phyloP scores from a whole-genome alignment of 176 grass and related monocot genomes.

The Thalia dealbata region DNA sequence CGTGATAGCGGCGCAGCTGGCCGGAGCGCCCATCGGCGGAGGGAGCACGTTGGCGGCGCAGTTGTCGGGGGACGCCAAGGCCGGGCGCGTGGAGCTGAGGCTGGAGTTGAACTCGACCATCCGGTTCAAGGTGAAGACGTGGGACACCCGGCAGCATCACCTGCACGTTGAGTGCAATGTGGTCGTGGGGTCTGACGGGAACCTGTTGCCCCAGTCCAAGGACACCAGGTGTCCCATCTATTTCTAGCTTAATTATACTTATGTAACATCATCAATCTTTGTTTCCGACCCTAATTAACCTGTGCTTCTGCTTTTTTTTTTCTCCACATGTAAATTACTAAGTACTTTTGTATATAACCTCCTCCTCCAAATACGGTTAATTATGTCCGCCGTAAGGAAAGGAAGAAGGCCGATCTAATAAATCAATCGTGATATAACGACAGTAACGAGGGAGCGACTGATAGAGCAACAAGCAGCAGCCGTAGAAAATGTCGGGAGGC shows the following conservation, averaged over 20 bases:
- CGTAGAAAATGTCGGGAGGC: not conserved
- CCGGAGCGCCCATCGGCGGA: conserved; percentile 6
- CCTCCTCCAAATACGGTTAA: no score
- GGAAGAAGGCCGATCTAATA: no score
- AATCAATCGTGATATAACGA: no score
- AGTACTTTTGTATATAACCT: no score
- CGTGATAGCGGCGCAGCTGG: conserved; percentile 26
- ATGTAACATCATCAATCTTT: no score
- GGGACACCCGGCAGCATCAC: conserved; percentile 57
- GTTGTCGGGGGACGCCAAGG: conserved; percentile 30
- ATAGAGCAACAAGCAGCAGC: no score
- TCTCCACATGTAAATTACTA: no score
- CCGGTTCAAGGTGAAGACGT: conserved; percentile 52
- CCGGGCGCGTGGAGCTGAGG: conserved; percentile 31
- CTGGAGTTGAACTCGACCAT: conserved; percentile 49
- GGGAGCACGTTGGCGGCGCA: conserved; percentile 20
- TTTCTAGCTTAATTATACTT: no score
- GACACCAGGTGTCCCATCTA: conserved; percentile 29
- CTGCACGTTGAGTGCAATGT: conserved; percentile 50
- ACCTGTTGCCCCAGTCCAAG: conserved; percentile 27
- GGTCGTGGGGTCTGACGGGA: conserved; percentile 27
- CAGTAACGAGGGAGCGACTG: no score
- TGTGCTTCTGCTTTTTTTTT: no score
- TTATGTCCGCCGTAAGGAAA: no score
- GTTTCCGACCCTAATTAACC: no score